Base-by-base conservation (phyloP, 2,329 filamentous ascomycete genomes). In the Cryphonectria radicalis region DNA sequence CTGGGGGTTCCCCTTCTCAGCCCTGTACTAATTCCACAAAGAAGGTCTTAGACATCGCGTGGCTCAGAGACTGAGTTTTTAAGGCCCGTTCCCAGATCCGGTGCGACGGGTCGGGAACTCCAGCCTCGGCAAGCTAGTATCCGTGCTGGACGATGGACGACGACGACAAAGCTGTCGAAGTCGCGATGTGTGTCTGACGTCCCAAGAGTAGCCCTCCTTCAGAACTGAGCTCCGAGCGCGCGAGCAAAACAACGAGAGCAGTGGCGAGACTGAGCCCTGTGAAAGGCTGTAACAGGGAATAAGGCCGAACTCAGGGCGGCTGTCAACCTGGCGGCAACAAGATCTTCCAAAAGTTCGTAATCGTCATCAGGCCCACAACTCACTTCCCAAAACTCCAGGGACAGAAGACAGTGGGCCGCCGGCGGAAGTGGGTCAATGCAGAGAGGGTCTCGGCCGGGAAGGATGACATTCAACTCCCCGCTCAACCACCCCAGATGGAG, bases 311-410 rank as follows among this genome's bases (percentile, higher is more conserved):
- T 14, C 63, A 70, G 69, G 69, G 69, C 64, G 64, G 63, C 69
- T 67, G 69, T 70, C 69, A 62, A 63, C 69, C 68, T 60, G 50
- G 28, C 32, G 32, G 25, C 46, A 37, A 46, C 32, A 37, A 35
- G 59, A 32, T 42, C 62, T 37, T 35, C 32, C 37, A 63, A 40
- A 64, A 17, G 60, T 46, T 67, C 42, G 25, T 22, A 17, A 70
- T 67, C 69, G 69, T 70, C 69, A 70, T 63, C 19, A 46, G 55
- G 40, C 59, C 69, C 63, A 63, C 63, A 35, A 37, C 32, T 32
- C 50, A 13, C 40, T 46, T 63, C 37, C 35, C 62, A n/a, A 37
- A 62, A 50, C 37, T 40, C 53, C 60, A 35, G 57, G 46, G 63
- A 42, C 60, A 63, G n/a, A 37, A 28, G 60, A 62, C 19, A 37